phyloP scores from a whole-genome alignment of 768 basidiomycete species.

The Termitomyces bulborhizus region DNA sequence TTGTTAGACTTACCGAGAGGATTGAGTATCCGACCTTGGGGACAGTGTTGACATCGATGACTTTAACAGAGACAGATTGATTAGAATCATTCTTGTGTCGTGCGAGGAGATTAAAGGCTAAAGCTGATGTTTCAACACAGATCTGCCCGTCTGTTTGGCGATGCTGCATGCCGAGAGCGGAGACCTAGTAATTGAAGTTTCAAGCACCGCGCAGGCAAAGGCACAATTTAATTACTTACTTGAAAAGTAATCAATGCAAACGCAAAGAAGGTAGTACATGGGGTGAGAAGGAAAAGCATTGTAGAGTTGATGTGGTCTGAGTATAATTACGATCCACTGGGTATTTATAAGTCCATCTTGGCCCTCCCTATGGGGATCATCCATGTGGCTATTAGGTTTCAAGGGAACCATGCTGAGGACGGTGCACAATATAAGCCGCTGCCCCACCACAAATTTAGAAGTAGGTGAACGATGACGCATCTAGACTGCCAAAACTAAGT shows the following conservation, averaged over 20 bases:
- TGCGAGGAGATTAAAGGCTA: constrained; percentile 9
- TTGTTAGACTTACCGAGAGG: constrained; percentile 6
- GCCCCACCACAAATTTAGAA: not conserved
- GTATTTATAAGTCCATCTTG: not conserved
- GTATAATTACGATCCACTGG: not conserved
- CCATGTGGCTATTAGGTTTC: not conserved
- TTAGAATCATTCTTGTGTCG: constrained; percentile 3
- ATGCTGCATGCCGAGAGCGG: not conserved
- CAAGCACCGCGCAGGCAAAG: not conserved
- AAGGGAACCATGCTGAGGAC: not conserved
- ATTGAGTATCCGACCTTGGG: constrained; percentile 10
- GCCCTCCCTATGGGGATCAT: not conserved
- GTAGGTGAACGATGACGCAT: not conserved
- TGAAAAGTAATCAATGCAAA: not conserved
- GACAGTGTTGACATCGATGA: constrained; percentile 11
- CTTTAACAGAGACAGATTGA: not conserved
- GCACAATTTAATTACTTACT: not conserved
- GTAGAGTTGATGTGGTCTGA: not conserved
- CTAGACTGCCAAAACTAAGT: not conserved
- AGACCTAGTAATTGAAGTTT: not conserved
- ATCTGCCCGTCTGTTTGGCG: not conserved
- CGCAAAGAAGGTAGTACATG: not conserved
- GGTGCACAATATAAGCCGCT: not conserved
- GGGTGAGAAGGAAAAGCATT: not conserved
- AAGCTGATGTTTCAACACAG: constrained; percentile 1